Evolutionary conservation across 257 asterid species (phyloP).

Genomic region (Paulownia fortunei): DNA sequence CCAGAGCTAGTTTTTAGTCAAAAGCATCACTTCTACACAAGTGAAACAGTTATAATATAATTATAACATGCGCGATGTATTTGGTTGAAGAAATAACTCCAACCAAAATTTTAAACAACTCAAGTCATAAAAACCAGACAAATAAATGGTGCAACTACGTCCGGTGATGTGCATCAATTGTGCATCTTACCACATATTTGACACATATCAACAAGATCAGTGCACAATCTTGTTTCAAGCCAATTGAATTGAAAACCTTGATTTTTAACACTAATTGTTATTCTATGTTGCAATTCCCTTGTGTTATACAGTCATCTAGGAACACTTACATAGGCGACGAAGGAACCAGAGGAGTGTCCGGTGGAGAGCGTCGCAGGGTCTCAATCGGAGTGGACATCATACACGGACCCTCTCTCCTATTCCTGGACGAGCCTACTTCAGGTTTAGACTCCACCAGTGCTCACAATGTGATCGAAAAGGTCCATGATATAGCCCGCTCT

Average conservation of each 20-base stretch:
- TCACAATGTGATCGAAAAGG: slow-evolving; percentile 78
- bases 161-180: too few species aligned
- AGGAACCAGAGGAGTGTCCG: slow-evolving; percentile 86
- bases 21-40: too few species aligned
- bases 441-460: slow-evolving; percentile 96
- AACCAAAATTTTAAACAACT: too few species aligned
- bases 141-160: too few species aligned
- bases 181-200: too few species aligned
- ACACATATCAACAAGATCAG: too few species aligned
- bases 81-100: too few species aligned
- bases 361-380: slow-evolving; percentile 91
- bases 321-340: slow-evolving; percentile 94
- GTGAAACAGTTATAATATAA: too few species aligned
- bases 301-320: slow-evolving; percentile 56
- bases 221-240: not conserved
- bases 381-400: slow-evolving; percentile 87
- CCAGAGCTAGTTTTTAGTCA: too few species aligned
- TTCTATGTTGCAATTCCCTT: too few species aligned
- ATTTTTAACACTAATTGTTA: not conserved
- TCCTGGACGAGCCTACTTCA: slow-evolving; percentile 88
- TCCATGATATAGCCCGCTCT: slow-evolving; percentile 69
- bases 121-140: too few species aligned
- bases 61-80: too few species aligned
- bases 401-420: slow-evolving; percentile 78
- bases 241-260: not conserved